A percentile compares a stretch with the other conserved stretches of the same genome.
Conservation (phyloP, 2,329 filamentous ascomycete species). For the Scytalidium sp. region DNA sequence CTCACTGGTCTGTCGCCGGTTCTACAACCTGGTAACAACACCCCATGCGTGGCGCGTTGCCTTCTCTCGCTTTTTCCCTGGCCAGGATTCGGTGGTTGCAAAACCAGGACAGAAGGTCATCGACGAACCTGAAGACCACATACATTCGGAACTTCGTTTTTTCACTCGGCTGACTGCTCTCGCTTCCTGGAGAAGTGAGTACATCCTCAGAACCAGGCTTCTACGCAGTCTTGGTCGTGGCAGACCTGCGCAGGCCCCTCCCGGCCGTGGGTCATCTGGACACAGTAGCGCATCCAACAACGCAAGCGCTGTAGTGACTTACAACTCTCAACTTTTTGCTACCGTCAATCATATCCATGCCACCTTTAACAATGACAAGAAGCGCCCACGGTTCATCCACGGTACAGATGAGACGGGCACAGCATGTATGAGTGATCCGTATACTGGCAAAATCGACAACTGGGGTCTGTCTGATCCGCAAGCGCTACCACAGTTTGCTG, state of each 20-base stretch:
- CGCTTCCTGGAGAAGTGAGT: constrained; percentile 96
- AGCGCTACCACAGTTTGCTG: constrained; percentile 72
- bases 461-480: constrained; percentile 81
- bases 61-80: constrained; percentile 87
- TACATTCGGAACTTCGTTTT: constrained; percentile 70
- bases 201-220: constrained; percentile 81
- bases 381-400: constrained; percentile 76
- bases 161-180: constrained; percentile 80
- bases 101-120: not conserved
- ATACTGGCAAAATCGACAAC: constrained; percentile 68
- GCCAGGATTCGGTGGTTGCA: constrained; percentile 54
- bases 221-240: constrained; percentile 78
- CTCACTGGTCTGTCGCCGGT: constrained; percentile 81
- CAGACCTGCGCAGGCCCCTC: constrained; percentile 63
- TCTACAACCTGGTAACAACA: constrained; percentile 82
- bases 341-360: constrained; percentile 79
- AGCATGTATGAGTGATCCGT: constrained; percentile 80
- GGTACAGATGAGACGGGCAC: constrained; percentile 75
- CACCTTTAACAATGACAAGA: constrained; percentile 70
- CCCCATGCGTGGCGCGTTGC: constrained; percentile 93
- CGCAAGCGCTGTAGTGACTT: constrained; percentile 73
- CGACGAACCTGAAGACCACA: constrained; percentile 38
- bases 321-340: constrained; percentile 79
- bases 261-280: constrained; percentile 49
- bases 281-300: constrained; percentile 52